A percentile compares a stretch with the other conserved stretches of the same genome.
These are phyloP conservation scores for Candida peoriensis DNA, from an alignment of 805 yeast genomes.

Conservation along the genomic window DNA sequence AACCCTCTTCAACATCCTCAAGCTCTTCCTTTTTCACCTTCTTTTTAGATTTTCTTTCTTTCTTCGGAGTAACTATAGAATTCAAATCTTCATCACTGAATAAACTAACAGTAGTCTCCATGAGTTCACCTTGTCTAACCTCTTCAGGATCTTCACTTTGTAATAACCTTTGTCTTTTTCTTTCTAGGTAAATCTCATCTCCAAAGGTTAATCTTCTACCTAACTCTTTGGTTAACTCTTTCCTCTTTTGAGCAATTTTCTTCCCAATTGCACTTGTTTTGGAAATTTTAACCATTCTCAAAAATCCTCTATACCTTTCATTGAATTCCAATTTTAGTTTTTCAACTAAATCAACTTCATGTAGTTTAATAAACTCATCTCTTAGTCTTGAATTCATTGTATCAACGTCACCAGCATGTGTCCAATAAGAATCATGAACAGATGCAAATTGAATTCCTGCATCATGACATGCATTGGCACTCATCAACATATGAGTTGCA, in stretches of 20 bases:
- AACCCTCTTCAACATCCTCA: slow-evolving; percentile 24
- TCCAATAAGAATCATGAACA: slow-evolving; percentile 98
- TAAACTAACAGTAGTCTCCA: slow-evolving; percentile 70
- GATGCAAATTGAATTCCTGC: slow-evolving; percentile 75
- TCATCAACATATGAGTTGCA: slow-evolving; percentile 93
- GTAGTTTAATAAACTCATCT: slow-evolving; percentile 74
- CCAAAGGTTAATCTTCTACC: slow-evolving; percentile 53
- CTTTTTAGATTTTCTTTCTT: slow-evolving; percentile 10
- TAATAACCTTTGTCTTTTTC: slow-evolving; percentile 51
- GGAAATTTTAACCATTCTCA: slow-evolving; percentile 55
- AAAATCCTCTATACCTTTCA: slow-evolving; percentile 67
- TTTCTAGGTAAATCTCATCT: slow-evolving; percentile 74
- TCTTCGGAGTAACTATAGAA: slow-evolving; percentile 7
- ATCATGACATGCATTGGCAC: slow-evolving; percentile 74
- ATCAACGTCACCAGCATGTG: slow-evolving; percentile 84
- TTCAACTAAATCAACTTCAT: slow-evolving; percentile 65
- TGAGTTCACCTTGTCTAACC: slow-evolving; percentile 42
- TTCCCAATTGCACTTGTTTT: slow-evolving; percentile 45
- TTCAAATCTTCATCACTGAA: slow-evolving; percentile 23
- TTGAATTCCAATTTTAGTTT: slow-evolving; percentile 75
- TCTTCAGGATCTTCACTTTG: slow-evolving; percentile 46
- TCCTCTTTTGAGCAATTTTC: slow-evolving; percentile 44
- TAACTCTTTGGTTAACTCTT: slow-evolving; percentile 39
- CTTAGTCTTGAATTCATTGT: slow-evolving; percentile 66
- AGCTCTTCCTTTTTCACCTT: slow-evolving; percentile 4